phyloP scores from a whole-genome alignment of 257 asterid genomes.

The Solanum pinnatisectum region DNA sequence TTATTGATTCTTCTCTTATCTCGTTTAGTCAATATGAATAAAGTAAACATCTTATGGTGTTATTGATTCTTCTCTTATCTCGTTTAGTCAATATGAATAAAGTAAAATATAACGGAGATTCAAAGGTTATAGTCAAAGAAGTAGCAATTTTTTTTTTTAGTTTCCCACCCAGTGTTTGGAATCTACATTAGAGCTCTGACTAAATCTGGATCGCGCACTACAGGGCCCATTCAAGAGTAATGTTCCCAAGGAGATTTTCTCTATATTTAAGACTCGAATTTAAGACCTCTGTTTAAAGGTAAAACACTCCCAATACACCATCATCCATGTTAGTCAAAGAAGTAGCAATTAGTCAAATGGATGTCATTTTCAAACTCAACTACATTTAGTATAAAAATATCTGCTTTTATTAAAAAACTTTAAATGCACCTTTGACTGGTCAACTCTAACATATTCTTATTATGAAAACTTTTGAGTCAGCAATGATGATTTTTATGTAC shows the following conservation, averaged over 20 bases:
- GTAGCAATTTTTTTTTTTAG: background rate
- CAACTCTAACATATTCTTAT: slow-evolving; percentile 27
- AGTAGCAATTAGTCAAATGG: slow-evolving; percentile 23
- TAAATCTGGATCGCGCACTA: no score
- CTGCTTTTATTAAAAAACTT: slow-evolving; percentile 13
- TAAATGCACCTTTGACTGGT: slow-evolving; percentile 62
- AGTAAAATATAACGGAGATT: background rate
- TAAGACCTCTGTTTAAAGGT: no score
- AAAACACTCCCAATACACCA: no score
- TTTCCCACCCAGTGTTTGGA: no score
- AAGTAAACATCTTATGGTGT: background rate
- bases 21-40: background rate
- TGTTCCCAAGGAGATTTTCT: no score
- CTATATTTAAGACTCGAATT: no score
- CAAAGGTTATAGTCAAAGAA: slow-evolving; percentile 21
- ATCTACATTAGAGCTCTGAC: no score
- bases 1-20: no score
- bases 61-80: no score
- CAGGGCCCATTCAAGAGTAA: no score
- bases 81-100: background rate
- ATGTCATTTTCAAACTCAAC: slow-evolving; percentile 29
- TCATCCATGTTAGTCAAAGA: slow-evolving; percentile 18
- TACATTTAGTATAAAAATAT: slow-evolving; percentile 1
- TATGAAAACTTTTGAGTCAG: slow-evolving; percentile 20
- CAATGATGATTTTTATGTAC: background rate